Evolutionary conservation across 306 rosid species (phyloP).

Genomic region (Datisca glomerata): DNA sequence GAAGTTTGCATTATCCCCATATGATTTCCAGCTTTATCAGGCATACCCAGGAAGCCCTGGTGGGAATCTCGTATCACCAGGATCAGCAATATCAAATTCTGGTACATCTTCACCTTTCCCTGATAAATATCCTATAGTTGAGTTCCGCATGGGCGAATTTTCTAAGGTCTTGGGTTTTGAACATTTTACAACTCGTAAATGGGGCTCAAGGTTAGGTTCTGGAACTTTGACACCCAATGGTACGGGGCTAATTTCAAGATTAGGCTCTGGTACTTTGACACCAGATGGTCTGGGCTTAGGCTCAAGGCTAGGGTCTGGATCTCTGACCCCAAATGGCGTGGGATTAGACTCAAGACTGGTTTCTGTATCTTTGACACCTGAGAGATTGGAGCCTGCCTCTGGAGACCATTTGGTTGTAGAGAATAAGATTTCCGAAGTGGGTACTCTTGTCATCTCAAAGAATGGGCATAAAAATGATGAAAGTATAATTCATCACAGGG

Average conservation of each 20-base stretch:
- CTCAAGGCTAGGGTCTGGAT: constrained; percentile 51
- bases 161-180: constrained; percentile 69
- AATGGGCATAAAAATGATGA: constrained; percentile 38
- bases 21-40: constrained; percentile 82
- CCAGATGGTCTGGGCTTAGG: constrained; percentile 73
- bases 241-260: constrained; percentile 47
- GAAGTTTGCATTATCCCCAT: constrained; percentile 60
- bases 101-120: constrained; percentile 92
- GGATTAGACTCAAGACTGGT: constrained; percentile 18
- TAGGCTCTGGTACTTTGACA: constrained; percentile 78
- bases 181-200: constrained; percentile 55
- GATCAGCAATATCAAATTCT: constrained; percentile 81
- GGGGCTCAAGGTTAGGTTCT: constrained; percentile 83
- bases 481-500: constrained; percentile 55
- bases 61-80: constrained; percentile 82
- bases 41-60: constrained; percentile 91
- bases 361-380: constrained; percentile 40
- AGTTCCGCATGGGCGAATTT: constrained; percentile 61
- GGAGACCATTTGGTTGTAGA: constrained; percentile 21
- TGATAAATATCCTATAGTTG: constrained; percentile 58
- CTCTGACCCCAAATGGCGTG: constrained; percentile 27
- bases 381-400: constrained; percentile 39
- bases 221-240: constrained; percentile 95
- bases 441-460: constrained; percentile 42
- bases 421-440: constrained; percentile 40